A percentile compares a stretch with the other conserved stretches of the same genome.
Evolutionary conservation across 768 basidiomycete species (phyloP).

Genomic region (Xerocomellus amylosporus): DNA sequence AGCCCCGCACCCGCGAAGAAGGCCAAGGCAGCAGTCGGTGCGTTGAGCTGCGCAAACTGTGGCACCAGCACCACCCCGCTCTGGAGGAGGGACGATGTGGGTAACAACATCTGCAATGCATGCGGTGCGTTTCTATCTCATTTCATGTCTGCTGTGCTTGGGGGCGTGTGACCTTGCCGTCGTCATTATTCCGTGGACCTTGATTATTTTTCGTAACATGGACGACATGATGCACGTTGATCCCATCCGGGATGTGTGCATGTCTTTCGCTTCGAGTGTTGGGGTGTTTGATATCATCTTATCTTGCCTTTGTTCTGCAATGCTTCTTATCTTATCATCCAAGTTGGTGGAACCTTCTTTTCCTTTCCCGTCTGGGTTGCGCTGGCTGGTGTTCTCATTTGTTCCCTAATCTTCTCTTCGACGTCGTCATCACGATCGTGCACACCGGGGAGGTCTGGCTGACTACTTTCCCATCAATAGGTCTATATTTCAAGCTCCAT

Average conservation of each 20-base stretch:
- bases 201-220: slow-evolving; percentile 21
- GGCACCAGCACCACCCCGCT: slow-evolving; percentile 86
- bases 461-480: slow-evolving; percentile 41
- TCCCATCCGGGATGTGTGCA: slow-evolving; percentile 19
- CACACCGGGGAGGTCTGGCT: slow-evolving; percentile 3
- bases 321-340: slow-evolving; percentile 28
- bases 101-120: slow-evolving; percentile 93
- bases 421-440: not conserved
- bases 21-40: slow-evolving; percentile 53
- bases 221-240: slow-evolving; percentile 21
- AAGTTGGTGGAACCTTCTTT: slow-evolving; percentile 4
- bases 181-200: slow-evolving; percentile 6
- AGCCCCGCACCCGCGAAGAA: slow-evolving; percentile 34
- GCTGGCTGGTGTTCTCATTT: not conserved
- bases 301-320: slow-evolving; percentile 19
- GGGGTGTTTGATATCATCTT: slow-evolving; percentile 12
- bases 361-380: slow-evolving; percentile 13
- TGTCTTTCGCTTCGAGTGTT: slow-evolving; percentile 19
- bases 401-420: not conserved
- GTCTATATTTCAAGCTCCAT: slow-evolving; percentile 97
- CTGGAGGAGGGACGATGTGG: slow-evolving; percentile 87
- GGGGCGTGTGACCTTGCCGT: slow-evolving; percentile 22
- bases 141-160: slow-evolving; percentile 25
- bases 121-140: slow-evolving; percentile 64
- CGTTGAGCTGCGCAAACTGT: slow-evolving; percentile 83